A percentile compares a stretch with the other conserved stretches of the same genome.
Evolutionary conservation across 768 basidiomycete genomes (phyloP).

Genomic region (Boletus rufocinnamomeus): DNA sequence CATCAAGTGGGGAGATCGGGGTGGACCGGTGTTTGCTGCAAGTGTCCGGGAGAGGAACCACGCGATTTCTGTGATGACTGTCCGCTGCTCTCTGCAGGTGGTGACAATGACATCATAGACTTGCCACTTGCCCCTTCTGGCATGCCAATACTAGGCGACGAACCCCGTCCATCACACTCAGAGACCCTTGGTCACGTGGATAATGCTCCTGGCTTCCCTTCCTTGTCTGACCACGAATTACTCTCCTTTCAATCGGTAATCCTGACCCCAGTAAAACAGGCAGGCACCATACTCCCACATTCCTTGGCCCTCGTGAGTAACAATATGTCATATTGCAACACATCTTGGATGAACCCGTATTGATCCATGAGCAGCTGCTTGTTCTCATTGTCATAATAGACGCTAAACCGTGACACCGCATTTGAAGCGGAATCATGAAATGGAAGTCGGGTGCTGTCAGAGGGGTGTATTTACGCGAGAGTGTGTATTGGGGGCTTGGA

Average conservation of each 20-base stretch:
- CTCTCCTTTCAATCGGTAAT: constrained; percentile 82
- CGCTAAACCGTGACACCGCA: constrained; percentile 55
- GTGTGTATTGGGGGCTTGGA: constrained; percentile 84
- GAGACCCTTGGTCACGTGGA: constrained; percentile 42
- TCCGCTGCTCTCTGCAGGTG: constrained; percentile 21
- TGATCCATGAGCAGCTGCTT: constrained; percentile 75
- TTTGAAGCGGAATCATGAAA: constrained; percentile 63
- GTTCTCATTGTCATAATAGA: constrained; percentile 51
- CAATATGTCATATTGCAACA: constrained; percentile 77
- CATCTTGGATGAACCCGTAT: constrained; percentile 90
- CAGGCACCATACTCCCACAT: constrained; percentile 75
- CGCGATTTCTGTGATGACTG: constrained; percentile 35
- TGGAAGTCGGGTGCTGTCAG: constrained; percentile 74
- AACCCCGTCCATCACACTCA: constrained; percentile 44
- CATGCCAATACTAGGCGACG: constrained; percentile 1
- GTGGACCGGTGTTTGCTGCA: constrained; percentile 47
- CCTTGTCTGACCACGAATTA: constrained; percentile 74
- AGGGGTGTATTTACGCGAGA: constrained; percentile 72
- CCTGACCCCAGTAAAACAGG: constrained; percentile 84
- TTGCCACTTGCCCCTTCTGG: constrained; percentile 14
- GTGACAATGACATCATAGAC: constrained; percentile 15
- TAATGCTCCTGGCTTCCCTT: constrained; percentile 39
- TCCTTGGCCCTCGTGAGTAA: constrained; percentile 72
- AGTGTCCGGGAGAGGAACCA: constrained; percentile 48
- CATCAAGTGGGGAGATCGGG: constrained; percentile 31